Conservation (phyloP, 305 asterid genomes). For the Fraxinus floribunda region DNA sequence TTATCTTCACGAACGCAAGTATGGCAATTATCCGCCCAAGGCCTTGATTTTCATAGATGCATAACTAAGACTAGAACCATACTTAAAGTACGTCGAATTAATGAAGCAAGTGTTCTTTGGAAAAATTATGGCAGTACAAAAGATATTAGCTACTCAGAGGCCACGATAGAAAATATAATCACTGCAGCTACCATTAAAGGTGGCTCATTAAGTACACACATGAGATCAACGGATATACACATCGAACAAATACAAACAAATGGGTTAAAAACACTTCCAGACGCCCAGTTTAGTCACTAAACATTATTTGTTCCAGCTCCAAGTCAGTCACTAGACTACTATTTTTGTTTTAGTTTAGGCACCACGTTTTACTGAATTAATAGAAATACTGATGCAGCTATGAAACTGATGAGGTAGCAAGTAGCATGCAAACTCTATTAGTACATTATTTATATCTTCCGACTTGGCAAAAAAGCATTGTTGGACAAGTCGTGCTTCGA, state of each 20-base stretch:
- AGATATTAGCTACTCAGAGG: neutral
- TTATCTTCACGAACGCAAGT: neutral
- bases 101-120: neutral
- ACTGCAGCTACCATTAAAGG: neutral
- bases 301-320: neutral
- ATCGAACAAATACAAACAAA: neutral
- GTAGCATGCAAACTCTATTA: neutral
- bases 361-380: neutral
- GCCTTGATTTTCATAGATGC: neutral
- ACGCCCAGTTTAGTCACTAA: neutral
- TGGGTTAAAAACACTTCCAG: neutral
- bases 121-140: neutral
- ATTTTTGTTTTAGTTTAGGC: neutral
- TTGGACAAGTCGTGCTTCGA: neutral
- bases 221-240: neutral
- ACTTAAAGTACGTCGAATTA: neutral
- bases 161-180: neutral
- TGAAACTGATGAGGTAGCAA: neutral
- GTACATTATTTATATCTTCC: neutral
- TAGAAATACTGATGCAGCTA: neutral
- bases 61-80: neutral
- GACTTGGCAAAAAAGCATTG: neutral
- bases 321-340: neutral
- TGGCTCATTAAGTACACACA: neutral
- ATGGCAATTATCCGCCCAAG: neutral